Base-by-base conservation (phyloP, 495 filamentous ascomycete genomes). In the Platismatia glauca region DNA sequence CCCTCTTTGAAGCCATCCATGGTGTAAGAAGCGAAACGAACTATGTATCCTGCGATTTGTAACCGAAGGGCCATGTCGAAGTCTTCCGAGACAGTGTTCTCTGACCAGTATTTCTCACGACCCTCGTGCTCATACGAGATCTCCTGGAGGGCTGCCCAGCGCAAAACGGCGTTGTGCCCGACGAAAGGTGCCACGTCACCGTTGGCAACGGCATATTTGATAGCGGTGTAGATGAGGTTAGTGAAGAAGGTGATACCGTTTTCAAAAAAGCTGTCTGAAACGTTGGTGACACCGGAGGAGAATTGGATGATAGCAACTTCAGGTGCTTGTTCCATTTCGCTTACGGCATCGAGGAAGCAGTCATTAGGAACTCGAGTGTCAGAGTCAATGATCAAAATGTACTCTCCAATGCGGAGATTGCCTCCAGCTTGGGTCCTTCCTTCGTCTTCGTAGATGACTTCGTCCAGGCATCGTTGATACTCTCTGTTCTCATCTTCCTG, bases 211-310 rank as follows among this genome's bases (percentile, higher is more conserved):
- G 88, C 86, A 72, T 86, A 92, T 15, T 81, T 78, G 63, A 92
- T 92, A 56, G 87, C 86, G 37, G 79, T 88, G 72, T 91, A 92
- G 71, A 92, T 86, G 22, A 92, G 80, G 71, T 91, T 86, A 55
- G 89, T 92, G 77, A 92, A 92, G 78, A 90, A 92, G 41, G 88
- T 90, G 67, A 91, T 89, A 64, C 85, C 85, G 65, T 86, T 86
- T 71, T 88, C 85, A 60, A 89, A 89, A 69, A 86, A 88, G 31
- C 82, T 86, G 70, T 86, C 75, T 34, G 86, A 82, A 29, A 91
- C 88, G 69, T 91, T 86, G 88, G 90, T 90, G 72, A 91, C 88
- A 67, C 88, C 88, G 22, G 88, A 90, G 18, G 83, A 85, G 75
- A 86, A 90, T 69, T 91, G 88, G 79, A 91, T 82, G 75, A 91